Conservation (phyloP, 176 grass and related monocot genomes). For the Bothriochloa decipiens region DNA sequence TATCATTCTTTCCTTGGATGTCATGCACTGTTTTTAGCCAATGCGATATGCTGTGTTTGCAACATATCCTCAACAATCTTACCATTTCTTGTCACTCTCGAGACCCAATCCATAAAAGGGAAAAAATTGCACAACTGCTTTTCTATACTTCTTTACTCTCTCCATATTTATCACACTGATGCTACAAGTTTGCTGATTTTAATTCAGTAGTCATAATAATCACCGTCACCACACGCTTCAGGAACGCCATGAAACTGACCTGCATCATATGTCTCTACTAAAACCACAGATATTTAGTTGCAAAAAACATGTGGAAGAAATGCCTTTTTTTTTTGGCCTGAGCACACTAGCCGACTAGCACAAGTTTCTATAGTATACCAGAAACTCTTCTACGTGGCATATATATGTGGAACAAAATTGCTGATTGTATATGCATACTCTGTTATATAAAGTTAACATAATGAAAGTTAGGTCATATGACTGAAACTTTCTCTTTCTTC, state of each 20-base stretch:
- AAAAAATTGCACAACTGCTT: not conserved
- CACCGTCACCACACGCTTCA: not conserved
- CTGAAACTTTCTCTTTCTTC: constrained; percentile 1
- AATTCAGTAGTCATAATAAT: not conserved
- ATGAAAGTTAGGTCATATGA: not conserved
- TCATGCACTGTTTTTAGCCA: constrained; percentile 12
- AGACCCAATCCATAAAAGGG: constrained; percentile 12
- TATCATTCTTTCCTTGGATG: constrained; percentile 31
- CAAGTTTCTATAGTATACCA: not conserved
- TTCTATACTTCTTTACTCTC: constrained; percentile 7
- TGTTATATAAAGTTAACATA: not conserved
- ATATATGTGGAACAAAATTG: constrained; percentile 18
- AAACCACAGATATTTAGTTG: not conserved
- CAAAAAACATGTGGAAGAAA: not conserved
- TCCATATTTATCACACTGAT: not conserved
- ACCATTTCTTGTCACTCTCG: constrained; percentile 10
- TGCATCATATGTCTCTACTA: not conserved
- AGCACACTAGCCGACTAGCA: not conserved
- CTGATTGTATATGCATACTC: not conserved
- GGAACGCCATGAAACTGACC: constrained; percentile 7
- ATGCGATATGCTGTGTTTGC: constrained; percentile 15
- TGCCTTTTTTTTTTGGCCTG: not conserved
- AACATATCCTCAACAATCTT: constrained; percentile 36
- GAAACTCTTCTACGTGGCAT: not conserved
- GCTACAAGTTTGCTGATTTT: not conserved